Evolutionary conservation across 495 filamentous ascomycete species (phyloP), one percentile per base, ranked within the genome.

Genomic region (Aspergillus biplanus): DNA sequence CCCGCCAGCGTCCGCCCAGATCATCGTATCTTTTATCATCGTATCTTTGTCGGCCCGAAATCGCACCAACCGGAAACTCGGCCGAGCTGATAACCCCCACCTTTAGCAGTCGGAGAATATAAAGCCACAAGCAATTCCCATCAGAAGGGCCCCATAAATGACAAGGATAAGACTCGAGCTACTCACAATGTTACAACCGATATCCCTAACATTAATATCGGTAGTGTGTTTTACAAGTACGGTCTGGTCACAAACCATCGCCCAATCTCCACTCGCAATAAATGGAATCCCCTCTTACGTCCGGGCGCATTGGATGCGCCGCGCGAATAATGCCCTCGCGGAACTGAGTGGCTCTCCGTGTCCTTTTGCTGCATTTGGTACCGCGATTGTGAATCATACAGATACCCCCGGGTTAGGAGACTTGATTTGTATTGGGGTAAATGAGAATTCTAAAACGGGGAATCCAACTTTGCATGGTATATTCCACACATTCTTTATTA

Each of bases 341-440:
- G 63, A 73, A 33, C 62, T 76, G 13, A 58, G 42, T 44, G 64
- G 60, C 13, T 76, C 74, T 5, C 80, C 83, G 1, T 87, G 82
- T 62, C 80, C 79, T 0, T 80, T 76, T 60, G 77, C 74, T 18
- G 75, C 82, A 3, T 87, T 86, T 67, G 82, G 78, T 1, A 74
- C 77, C 8, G 80, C 79, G 15, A 80, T 87, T 59, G 83, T 86
- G 5, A 87, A 87, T 70, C 69, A 71, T 32, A 82, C 83, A 46
- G 80, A 77, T 9, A 61, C 69, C 31, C 13, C 21, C 0, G 65
- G 58, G 1, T 54, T 73, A 7, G 80, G 82, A 7, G 68, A 81
- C n/a, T 69, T 83, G 6, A 18, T 50, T 0, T 50, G 47, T 7
- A 9, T 31, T n/a, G 47, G 47, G 16, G 47, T 50, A 7, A 50